A percentile compares a stretch with the other conserved stretches of the same genome.
Conservation (phyloP, 192 early-diverging fungal species). For the Globomyces pollinis-pini region DNA sequence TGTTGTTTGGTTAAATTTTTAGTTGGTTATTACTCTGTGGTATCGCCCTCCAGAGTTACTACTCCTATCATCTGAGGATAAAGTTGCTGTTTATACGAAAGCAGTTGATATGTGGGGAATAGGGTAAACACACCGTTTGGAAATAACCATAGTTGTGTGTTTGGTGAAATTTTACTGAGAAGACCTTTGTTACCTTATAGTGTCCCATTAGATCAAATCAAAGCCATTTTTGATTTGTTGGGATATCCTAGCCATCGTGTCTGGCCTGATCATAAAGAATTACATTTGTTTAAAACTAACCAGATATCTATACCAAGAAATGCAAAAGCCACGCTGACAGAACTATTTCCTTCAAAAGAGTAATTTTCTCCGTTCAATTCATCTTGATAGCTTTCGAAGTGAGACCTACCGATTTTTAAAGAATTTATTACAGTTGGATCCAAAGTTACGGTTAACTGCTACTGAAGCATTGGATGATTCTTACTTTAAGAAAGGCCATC, state of each 20-base stretch:
- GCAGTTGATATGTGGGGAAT: constrained; percentile 98
- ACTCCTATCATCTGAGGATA: constrained; percentile 29
- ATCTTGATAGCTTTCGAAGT: neutral
- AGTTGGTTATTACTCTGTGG: constrained; percentile 86
- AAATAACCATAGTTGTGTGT: constrained; percentile 57
- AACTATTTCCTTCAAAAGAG: neutral
- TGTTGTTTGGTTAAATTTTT: no score
- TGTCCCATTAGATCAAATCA: constrained; percentile 78
- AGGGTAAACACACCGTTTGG: constrained; percentile 43
- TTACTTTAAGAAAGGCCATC: constrained; percentile 48
- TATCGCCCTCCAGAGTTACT: constrained; percentile 97
- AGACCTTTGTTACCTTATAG: constrained; percentile 77
- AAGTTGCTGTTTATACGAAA: constrained; percentile 71
- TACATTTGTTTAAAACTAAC: neutral
- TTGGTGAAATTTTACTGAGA: constrained; percentile 86
- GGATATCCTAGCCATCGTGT: constrained; percentile 74
- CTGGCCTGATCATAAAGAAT: constrained; percentile 51
- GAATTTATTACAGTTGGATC: constrained; percentile 76
- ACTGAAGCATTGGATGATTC: constrained; percentile 71
- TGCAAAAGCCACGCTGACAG: constrained; percentile 40
- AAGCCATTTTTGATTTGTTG: constrained; percentile 75
- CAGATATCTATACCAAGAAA: neutral
- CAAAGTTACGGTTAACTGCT: constrained; percentile 65
- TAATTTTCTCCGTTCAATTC: neutral
- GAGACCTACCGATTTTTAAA: constrained; percentile 41